A percentile compares a stretch with the other conserved stretches of the same genome.
Conservation (phyloP, 1,284 basidiomycete species). For the Irpex sp. region DNA sequence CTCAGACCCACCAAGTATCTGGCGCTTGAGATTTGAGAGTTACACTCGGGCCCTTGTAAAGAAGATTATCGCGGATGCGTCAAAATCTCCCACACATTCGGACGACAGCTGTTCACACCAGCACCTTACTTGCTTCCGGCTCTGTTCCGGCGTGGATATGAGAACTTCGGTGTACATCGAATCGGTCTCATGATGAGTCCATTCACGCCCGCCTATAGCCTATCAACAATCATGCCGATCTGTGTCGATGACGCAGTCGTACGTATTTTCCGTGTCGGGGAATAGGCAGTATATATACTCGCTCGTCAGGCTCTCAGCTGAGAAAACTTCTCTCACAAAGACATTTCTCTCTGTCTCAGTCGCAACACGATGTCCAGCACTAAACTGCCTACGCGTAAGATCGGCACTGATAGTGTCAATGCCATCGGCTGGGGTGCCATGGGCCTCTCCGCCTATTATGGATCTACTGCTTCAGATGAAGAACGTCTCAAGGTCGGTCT, state of each 20-base stretch:
- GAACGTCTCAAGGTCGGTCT: constrained; percentile 23
- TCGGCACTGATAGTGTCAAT: constrained; percentile 18
- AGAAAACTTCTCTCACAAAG: background rate
- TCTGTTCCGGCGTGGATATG: background rate
- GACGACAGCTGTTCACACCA: background rate
- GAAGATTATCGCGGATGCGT: background rate
- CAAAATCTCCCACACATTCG: background rate
- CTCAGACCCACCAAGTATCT: too few relatives aligned
- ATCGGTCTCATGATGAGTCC: background rate
- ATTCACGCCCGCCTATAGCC: background rate
- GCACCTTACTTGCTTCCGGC: background rate
- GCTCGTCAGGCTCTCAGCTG: background rate
- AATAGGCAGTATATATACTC: background rate
- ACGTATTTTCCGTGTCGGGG: background rate
- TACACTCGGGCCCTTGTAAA: background rate
- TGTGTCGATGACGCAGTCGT: background rate
- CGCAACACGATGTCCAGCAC: background rate
- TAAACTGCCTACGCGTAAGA: constrained; percentile 21
- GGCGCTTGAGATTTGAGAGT: too few relatives aligned
- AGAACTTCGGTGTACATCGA: background rate
- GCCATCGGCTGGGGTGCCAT: constrained; percentile 25
- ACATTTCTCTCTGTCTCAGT: background rate
- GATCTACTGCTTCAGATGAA: constrained; percentile 19
- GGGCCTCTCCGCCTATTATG: constrained; percentile 23
- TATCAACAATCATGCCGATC: background rate